A percentile compares a stretch with the other conserved stretches of the same genome.
Evolutionary conservation across 805 yeast genomes (phyloP).

Genomic region (Komagataella ulmi): DNA sequence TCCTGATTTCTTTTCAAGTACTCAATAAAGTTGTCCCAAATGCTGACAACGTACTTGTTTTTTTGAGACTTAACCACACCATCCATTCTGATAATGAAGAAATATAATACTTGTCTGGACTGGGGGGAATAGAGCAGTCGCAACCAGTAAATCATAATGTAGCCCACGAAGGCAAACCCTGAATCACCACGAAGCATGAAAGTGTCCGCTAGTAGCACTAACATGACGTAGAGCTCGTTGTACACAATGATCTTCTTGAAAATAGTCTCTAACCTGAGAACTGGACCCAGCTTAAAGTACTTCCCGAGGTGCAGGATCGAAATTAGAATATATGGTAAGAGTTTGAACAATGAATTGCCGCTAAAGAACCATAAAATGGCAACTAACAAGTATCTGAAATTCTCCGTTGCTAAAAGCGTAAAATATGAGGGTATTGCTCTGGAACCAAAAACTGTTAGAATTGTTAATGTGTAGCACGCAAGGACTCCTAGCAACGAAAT

Average conservation of each 20-base stretch:
- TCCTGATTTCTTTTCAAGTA: slow-evolving; percentile 27
- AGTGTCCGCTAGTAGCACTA: slow-evolving; percentile 45
- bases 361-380: slow-evolving; percentile 49
- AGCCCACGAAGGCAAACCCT: slow-evolving; percentile 52
- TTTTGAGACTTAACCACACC: slow-evolving; percentile 24
- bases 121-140: slow-evolving; percentile 44
- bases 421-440: slow-evolving; percentile 44
- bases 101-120: slow-evolving; percentile 28
- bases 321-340: slow-evolving; percentile 45
- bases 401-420: slow-evolving; percentile 57
- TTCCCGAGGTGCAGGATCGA: slow-evolving; percentile 43
- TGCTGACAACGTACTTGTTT: slow-evolving; percentile 27
- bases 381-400: slow-evolving; percentile 55
- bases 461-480: slow-evolving; percentile 35
- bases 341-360: slow-evolving; percentile 50
- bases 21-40: slow-evolving; percentile 25
- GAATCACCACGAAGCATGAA: slow-evolving; percentile 50
- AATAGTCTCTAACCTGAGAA: slow-evolving; percentile 22
- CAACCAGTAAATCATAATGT: slow-evolving; percentile 54
- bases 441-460: slow-evolving; percentile 46
- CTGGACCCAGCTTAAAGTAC: slow-evolving; percentile 23
- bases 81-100: slow-evolving; percentile 29
- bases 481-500: slow-evolving; percentile 43
- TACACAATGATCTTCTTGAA: slow-evolving; percentile 40
- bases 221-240: slow-evolving; percentile 42